phyloP scores from a whole-genome alignment of 441 rosid genomes.

The Biscutella laevigata region DNA sequence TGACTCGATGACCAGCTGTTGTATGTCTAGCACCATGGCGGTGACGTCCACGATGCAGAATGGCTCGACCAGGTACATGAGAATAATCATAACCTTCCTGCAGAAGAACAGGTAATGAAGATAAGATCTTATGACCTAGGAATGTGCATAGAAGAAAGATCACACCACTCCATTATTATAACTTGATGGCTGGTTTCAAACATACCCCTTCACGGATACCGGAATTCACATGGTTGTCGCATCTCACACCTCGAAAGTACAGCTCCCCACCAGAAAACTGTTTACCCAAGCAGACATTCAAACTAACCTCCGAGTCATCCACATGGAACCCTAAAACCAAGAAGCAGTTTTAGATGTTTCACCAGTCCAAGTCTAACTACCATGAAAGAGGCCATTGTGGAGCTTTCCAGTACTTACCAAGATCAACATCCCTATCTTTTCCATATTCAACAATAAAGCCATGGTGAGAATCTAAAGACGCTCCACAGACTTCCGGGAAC shows the following conservation, averaged over 20 bases:
- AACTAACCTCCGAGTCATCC: slow-evolving; percentile 66
- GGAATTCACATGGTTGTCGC: slow-evolving; percentile 52
- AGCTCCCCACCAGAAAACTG: slow-evolving; percentile 56
- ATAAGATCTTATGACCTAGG: background rate
- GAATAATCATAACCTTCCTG: slow-evolving; percentile 42
- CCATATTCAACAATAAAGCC: slow-evolving; percentile 75
- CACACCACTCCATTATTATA: no score
- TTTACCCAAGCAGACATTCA: slow-evolving; percentile 63
- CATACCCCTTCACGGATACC: slow-evolving; percentile 41
- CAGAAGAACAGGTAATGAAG: background rate
- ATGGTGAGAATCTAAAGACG: slow-evolving; percentile 65
- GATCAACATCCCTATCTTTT: slow-evolving; percentile 53
- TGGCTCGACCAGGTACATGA: slow-evolving; percentile 54
- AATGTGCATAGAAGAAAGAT: background rate
- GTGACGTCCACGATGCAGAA: slow-evolving; percentile 67
- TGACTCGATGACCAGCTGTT: slow-evolving; percentile 44
- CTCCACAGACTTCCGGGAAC: slow-evolving; percentile 56
- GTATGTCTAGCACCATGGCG: slow-evolving; percentile 79
- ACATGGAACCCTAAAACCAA: slow-evolving; percentile 55
- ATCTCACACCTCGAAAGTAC: slow-evolving; percentile 57
- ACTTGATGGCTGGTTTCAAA: background rate
- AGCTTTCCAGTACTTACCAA: slow-evolving; percentile 38
- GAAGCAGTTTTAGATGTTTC: slow-evolving; percentile 14
- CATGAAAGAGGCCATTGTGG: background rate
- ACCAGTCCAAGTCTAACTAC: slow-evolving; percentile 2